phyloP scores from a whole-genome alignment of 495 filamentous ascomycete genomes.

The Parathielavia appendiculata region DNA sequence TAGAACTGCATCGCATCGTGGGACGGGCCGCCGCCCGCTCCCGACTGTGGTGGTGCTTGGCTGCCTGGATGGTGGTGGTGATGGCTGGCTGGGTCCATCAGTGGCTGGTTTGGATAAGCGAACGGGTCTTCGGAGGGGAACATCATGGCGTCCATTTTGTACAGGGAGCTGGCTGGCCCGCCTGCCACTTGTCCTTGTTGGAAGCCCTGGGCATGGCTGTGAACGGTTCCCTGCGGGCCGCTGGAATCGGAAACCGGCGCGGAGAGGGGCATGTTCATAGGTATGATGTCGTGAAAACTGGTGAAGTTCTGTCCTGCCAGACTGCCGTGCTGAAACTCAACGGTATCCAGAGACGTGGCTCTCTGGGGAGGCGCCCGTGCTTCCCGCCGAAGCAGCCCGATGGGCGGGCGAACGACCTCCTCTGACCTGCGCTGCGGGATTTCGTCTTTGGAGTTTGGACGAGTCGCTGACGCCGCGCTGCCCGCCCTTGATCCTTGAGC shows the following conservation, averaged over 20 bases:
- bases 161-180: slow-evolving; percentile 46
- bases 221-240: slow-evolving; percentile 20
- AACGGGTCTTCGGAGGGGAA: slow-evolving; percentile 88
- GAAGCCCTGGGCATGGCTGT: slow-evolving; percentile 20
- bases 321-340: slow-evolving; percentile 27
- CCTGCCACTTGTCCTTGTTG: slow-evolving; percentile 30
- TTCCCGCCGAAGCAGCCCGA: slow-evolving; percentile 21
- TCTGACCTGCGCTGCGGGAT: slow-evolving; percentile 39
- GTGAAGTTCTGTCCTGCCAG: slow-evolving; percentile 27
- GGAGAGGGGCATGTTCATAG: slow-evolving; percentile 28
- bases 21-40: slow-evolving; percentile 14
- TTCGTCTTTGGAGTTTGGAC: slow-evolving; percentile 27
- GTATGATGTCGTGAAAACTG: slow-evolving; percentile 31
- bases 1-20: slow-evolving; percentile 38
- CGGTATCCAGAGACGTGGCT: slow-evolving; percentile 32
- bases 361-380: slow-evolving; percentile 26
- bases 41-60: slow-evolving; percentile 18
- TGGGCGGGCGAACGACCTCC: slow-evolving; percentile 45
- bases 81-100: slow-evolving; percentile 50
- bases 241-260: slow-evolving; percentile 25
- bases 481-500: slow-evolving; percentile 41
- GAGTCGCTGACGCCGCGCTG: slow-evolving; percentile 23
- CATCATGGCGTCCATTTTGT: slow-evolving; percentile 83
- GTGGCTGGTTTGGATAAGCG: slow-evolving; percentile 80
- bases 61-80: slow-evolving; percentile 22